Evolutionary conservation across 768 basidiomycete species (phyloP), one percentile per base, ranked within the genome.

Genomic region (Suillus sp.): DNA sequence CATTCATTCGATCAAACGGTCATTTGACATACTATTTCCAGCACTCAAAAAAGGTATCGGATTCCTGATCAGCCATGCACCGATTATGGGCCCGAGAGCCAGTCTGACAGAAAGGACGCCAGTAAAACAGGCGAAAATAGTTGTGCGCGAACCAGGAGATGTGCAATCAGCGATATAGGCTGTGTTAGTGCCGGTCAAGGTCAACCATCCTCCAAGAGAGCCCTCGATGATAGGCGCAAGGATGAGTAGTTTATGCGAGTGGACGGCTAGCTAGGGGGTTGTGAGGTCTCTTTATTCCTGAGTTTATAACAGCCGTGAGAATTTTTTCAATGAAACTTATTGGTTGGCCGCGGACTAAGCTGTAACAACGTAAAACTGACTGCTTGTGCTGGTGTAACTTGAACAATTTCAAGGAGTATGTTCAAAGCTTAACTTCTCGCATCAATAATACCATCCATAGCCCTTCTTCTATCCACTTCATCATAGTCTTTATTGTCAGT

Each of bases 211-310:
- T 34, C 94, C 94, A 7, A 90, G 83, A 20, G 90, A 75, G 1
- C 94, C 95, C 65, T 96, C 95, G 6, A 92, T 71, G 16, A 90
- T 78, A 0, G 94, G 92, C 1, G 93, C 91, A 59, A 92, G 72
- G 27, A 96, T 77, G 56, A 97, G 84, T 47, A 94, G 78, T 43
- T 84, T 83, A 70, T 93, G 91, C 1, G 87, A 89, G 69, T 92
- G 88, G 3, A 80, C 76, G 56, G 83, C 83, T n/a, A n/a, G n/a
- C n/a, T 56, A 88, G 79, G 16, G 80, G 81, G 47, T 84, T 88
- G 51, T 80, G 82, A 42, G 86, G 82, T n/a, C n/a, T n/a, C n/a
- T n/a, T n/a, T n/a, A n/a, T n/a, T n/a, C n/a, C n/a, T n/a, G n/a
- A n/a, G n/a, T n/a, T n/a, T n/a, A n/a, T n/a, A n/a, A n/a, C n/a